Base-by-base conservation (phyloP, 257 asterid genomes). In the Osmanthus fragrans region DNA sequence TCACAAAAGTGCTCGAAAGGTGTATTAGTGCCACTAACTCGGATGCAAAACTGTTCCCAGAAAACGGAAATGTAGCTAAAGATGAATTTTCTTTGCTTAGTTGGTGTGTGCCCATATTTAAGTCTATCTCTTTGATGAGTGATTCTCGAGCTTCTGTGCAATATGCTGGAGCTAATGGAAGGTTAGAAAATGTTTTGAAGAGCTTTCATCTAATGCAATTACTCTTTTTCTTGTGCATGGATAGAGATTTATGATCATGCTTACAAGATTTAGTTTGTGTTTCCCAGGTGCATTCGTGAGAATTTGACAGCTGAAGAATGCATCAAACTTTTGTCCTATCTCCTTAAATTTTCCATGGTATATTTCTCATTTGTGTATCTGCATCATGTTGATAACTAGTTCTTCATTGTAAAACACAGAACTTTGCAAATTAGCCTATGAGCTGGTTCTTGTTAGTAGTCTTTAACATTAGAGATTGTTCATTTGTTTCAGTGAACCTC, bases 21-120 rank as follows among this genome's bases (percentile, higher is more conserved):
- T 93, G 96, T 84, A 72, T 80, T 60, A 89, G 75, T 80, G 91
- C 83, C 32, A 78, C 81, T 75, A 79, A 80, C 74, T 86, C 79
- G 54, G 91, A 85, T 80, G 85, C 71, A 79, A 90, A 85, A 83
- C 91, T 80, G 85, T 82, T 83, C 33, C 75, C 86, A 0, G 93
- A 82, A 82, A 82, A 73, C 73, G 75, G 77, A 60, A 74, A 71
- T 74, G 71, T 47, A 15, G 82, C 80, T 33, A 85, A 83, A 80
- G 75, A 73, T 73, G 91, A 84, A 73, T 82, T 72, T 82, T 82
- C 92, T 47, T 76, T 72, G 40, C 82, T 88, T 81, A 79, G 89
- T 82, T 96, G 96, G 96, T 92, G 85, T 79, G 75, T 84, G 73
- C 98, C 96, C 68, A 87, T 87, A 71, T 87, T 89, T 73, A 89